Evolutionary conservation across 345 rosid genomes (phyloP).

Genomic region (Lumnitzera racemosa): DNA sequence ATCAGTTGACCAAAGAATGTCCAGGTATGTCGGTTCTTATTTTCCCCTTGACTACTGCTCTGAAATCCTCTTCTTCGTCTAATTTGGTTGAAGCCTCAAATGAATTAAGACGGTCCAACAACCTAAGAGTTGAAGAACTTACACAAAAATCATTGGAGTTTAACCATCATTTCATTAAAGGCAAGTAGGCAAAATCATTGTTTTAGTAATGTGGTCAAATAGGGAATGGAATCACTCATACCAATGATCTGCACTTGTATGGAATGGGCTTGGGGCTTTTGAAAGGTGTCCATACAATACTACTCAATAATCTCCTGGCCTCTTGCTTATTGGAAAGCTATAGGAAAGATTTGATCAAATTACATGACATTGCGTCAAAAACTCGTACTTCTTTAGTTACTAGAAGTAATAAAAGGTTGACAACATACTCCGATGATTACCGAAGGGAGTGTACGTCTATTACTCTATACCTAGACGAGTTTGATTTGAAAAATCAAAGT

Average conservation of each 20-base stretch:
- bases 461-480: neutral
- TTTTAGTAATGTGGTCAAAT: conserved; percentile 12
- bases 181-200: neutral
- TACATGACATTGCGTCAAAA: conserved; percentile 21
- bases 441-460: neutral
- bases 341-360: neutral
- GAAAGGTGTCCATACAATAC: neutral
- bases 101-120: neutral
- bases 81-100: neutral
- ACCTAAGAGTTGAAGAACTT: neutral
- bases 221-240: neutral
- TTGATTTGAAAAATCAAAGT: too few species aligned
- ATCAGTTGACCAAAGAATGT: conserved; percentile 5
- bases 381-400: neutral
- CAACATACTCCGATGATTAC: neutral
- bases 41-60: neutral
- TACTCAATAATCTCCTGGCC: conserved; percentile 18
- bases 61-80: rapidly evolving
- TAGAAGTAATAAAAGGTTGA: neutral
- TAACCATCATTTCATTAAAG: too few species aligned
- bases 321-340: conserved; percentile 15
- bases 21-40: conserved; percentile 19
- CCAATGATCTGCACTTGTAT: conserved; percentile 13
- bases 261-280: conserved; percentile 20
- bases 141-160: neutral